A percentile compares a stretch with the other conserved stretches of the same genome.
phyloP scores from a whole-genome alignment of 345 rosid species.

The Acer yangbiense region DNA sequence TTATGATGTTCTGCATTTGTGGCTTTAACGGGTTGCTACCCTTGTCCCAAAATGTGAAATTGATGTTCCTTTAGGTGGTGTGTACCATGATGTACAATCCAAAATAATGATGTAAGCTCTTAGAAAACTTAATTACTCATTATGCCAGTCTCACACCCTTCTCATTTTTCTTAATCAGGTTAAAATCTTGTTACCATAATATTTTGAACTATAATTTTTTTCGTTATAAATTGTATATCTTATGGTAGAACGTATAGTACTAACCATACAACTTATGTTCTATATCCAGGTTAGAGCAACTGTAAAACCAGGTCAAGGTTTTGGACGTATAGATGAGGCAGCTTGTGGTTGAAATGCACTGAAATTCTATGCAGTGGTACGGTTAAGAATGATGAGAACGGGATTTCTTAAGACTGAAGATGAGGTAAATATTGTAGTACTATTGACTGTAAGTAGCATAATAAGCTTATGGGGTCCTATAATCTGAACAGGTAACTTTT shows the following conservation, averaged over 20 bases:
- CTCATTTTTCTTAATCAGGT: conserved; percentile 93
- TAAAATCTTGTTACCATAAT: background rate
- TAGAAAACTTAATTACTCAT: conserved; percentile 66
- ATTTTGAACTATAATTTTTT: background rate
- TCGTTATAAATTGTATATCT: background rate
- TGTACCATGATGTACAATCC: conserved; percentile 56
- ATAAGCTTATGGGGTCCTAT: background rate
- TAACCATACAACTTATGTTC: background rate
- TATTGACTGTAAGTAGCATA: background rate
- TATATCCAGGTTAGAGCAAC: conserved; percentile 58
- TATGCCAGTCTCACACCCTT: conserved; percentile 64
- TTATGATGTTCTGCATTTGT: background rate
- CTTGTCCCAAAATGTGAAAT: conserved; percentile 82
- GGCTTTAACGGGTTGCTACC: conserved; percentile 74
- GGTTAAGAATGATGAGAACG: conserved; percentile 75
- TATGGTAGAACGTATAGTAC: background rate
- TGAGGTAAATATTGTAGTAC: conserved; percentile 39
- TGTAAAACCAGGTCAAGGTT: conserved; percentile 42
- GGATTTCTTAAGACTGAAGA: conserved; percentile 56
- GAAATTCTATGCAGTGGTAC: conserved; percentile 85
- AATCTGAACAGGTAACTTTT: too few relatives aligned
- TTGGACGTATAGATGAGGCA: conserved; percentile 52
- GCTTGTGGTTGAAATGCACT: conserved; percentile 95
- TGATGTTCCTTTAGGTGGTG: conserved; percentile 53
- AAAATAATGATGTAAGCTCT: conserved; percentile 79